phyloP scores from a whole-genome alignment of 352 stramenopile genomes.

The Phytopythium delawarense region DNA sequence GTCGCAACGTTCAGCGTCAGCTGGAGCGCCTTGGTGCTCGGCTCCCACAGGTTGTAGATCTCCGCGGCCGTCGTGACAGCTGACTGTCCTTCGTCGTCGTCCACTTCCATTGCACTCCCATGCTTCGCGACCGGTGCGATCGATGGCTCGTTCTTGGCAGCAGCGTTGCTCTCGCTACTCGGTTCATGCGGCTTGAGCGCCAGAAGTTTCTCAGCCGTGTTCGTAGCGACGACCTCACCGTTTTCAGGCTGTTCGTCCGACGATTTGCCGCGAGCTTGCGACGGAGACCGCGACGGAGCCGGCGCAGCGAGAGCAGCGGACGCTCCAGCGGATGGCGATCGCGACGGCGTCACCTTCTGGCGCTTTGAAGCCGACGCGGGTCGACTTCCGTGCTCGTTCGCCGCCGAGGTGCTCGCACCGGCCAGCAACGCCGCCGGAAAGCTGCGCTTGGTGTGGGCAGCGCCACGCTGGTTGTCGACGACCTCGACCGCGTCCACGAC shows the following conservation, averaged over 20 bases:
- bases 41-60: constrained; percentile 42
- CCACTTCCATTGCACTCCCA: constrained; percentile 31
- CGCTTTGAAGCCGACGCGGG: constrained; percentile 24
- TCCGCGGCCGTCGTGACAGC: constrained; percentile 5
- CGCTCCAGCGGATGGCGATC: constrained; percentile 22
- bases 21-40: constrained; percentile 45
- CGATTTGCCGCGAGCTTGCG: constrained; percentile 19
- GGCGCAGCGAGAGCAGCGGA: constrained; percentile 3
- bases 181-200: constrained; percentile 34
- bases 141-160: constrained; percentile 1
- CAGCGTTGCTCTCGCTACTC: neutral
- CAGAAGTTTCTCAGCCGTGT: constrained; percentile 43
- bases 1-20: constrained; percentile 38
- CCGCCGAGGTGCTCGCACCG: constrained; percentile 3
- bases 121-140: constrained; percentile 8
- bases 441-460: constrained; percentile 24
- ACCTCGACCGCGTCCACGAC: constrained; percentile 41
- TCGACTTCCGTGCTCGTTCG: constrained; percentile 9
- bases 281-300: constrained; percentile 52
- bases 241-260: constrained; percentile 22
- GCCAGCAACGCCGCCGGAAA: constrained; percentile 29
- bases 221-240: constrained; percentile 32
- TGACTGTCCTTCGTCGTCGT: constrained; percentile 20
- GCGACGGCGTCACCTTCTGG: constrained; percentile 30
- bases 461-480: neutral